phyloP scores from a whole-genome alignment of 768 basidiomycete species.

The Macrolepiota albuminosa region DNA sequence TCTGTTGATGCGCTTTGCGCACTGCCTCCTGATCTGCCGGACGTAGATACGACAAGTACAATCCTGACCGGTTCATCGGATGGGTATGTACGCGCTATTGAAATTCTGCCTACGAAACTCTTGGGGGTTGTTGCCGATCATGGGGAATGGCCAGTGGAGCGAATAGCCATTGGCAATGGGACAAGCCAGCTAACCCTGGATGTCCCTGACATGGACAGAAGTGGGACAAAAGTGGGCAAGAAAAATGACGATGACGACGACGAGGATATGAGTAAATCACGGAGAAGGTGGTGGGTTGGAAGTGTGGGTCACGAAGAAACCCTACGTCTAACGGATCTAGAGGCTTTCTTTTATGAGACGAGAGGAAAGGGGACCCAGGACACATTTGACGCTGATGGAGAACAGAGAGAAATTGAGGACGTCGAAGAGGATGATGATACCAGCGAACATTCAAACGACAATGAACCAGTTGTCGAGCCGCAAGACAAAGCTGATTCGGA shows the following conservation, averaged over 20 bases:
- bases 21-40: slow-evolving; percentile 57
- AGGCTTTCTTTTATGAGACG: slow-evolving; percentile 53
- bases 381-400: slow-evolving; percentile 6
- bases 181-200: slow-evolving; percentile 27
- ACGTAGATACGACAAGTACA: slow-evolving; percentile 58
- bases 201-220: slow-evolving; percentile 10
- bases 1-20: slow-evolving; percentile 85
- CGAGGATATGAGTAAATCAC: slow-evolving; percentile 12
- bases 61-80: slow-evolving; percentile 91
- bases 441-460: slow-evolving; percentile 17
- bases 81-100: slow-evolving; percentile 81
- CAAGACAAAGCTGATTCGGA: slow-evolving; percentile 20
- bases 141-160: slow-evolving; percentile 88
- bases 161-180: slow-evolving; percentile 60
- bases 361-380: background rate
- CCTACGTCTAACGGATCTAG: slow-evolving; percentile 80
- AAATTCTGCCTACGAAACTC: slow-evolving; percentile 85
- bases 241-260: slow-evolving; percentile 14
- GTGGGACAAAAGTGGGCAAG: slow-evolving; percentile 6
- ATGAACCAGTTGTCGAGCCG: slow-evolving; percentile 21
- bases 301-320: slow-evolving; percentile 90
- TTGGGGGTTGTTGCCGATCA: slow-evolving; percentile 90
- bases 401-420: slow-evolving; percentile 32
- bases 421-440: slow-evolving; percentile 21
- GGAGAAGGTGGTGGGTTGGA: slow-evolving; percentile 74